A percentile compares a stretch with the other conserved stretches of the same genome.
Conservation (phyloP, 192 early-diverging fungal species). For the Linnemannia zychae region DNA sequence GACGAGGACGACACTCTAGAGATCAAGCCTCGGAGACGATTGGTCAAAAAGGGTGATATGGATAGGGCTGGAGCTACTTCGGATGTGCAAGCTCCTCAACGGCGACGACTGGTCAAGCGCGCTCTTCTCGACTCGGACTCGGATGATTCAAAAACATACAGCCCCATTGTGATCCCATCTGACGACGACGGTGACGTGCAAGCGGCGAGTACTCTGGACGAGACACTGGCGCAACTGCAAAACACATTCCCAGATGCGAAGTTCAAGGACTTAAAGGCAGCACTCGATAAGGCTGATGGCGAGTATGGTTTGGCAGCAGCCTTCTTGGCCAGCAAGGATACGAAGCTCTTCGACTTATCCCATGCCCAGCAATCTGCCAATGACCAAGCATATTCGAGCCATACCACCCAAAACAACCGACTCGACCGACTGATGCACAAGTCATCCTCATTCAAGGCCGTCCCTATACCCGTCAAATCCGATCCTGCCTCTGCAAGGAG, state of each 20-base stretch:
- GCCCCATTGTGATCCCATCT: constrained; percentile 18
- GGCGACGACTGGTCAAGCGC: constrained; percentile 31
- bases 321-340: not conserved
- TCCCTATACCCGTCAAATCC: not conserved
- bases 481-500: not conserved
- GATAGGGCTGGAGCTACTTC: not conserved
- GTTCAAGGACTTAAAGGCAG: constrained; percentile 26
- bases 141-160: not conserved
- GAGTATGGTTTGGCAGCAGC: constrained; percentile 31
- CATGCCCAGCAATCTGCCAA: not conserved
- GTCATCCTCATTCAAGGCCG: not conserved
- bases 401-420: not conserved
- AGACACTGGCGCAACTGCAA: constrained; percentile 28
- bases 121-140: constrained; percentile 24
- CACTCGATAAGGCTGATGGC: constrained; percentile 11
- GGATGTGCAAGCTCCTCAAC: constrained; percentile 23
- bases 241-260: constrained; percentile 25
- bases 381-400: not conserved
- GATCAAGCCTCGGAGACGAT: constrained; percentile 24
- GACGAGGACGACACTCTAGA: constrained; percentile 21
- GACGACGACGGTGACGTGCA: constrained; percentile 18
- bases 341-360: constrained; percentile 4
- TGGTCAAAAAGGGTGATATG: constrained; percentile 16
- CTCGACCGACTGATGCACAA: constrained; percentile 7
- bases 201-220: constrained; percentile 6